A percentile compares a stretch with the other conserved stretches of the same genome.
phyloP scores from a whole-genome alignment of 768 basidiomycete genomes.

The Auriscalpium orientale region DNA sequence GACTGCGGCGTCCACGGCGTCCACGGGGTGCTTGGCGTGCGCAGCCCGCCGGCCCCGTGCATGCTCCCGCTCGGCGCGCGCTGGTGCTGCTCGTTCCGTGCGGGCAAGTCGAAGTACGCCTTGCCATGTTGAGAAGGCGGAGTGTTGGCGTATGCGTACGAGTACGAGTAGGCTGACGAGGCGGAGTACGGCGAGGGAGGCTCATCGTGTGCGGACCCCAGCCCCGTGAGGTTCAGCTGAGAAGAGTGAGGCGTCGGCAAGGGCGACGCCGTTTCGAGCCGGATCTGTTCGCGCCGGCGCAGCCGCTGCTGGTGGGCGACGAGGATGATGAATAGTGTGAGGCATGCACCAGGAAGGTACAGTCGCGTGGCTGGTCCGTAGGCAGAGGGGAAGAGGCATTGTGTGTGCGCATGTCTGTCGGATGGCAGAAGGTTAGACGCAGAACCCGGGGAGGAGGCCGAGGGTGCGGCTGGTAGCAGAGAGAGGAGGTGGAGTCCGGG shows the following conservation, averaged over 20 bases:
- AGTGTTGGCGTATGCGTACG: slow-evolving; percentile 13
- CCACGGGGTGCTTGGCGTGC: background rate
- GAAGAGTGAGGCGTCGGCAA: slow-evolving; percentile 4
- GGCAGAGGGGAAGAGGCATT: slow-evolving; percentile 77
- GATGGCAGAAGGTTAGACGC: slow-evolving; percentile 24
- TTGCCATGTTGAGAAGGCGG: slow-evolving; percentile 4
- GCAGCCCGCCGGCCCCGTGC: background rate
- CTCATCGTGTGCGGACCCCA: background rate
- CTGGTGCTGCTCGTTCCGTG: background rate
- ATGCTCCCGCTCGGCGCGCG: too few relatives aligned
- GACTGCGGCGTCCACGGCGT: background rate
- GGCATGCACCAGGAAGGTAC: slow-evolving; percentile 56
- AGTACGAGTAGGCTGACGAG: slow-evolving; percentile 14
- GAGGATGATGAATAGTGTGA: slow-evolving; percentile 44
- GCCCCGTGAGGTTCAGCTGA: background rate
- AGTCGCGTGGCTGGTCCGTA: slow-evolving; percentile 47
- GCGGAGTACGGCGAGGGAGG: background rate
- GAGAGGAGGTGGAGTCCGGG: slow-evolving; percentile 88
- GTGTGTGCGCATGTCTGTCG: slow-evolving; percentile 49
- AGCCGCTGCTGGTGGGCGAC: slow-evolving; percentile 32
- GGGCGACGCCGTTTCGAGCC: slow-evolving; percentile 12
- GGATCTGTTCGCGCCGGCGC: slow-evolving; percentile 7
- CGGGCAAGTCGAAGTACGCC: background rate
- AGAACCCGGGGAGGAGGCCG: slow-evolving; percentile 24
- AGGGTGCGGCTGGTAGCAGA: slow-evolving; percentile 32